Percentiles rank a stretch among this genome's conserved stretches.
Conservation (phyloP, 139 green algal species). For the Chlamydomonas schloesseri region DNA sequence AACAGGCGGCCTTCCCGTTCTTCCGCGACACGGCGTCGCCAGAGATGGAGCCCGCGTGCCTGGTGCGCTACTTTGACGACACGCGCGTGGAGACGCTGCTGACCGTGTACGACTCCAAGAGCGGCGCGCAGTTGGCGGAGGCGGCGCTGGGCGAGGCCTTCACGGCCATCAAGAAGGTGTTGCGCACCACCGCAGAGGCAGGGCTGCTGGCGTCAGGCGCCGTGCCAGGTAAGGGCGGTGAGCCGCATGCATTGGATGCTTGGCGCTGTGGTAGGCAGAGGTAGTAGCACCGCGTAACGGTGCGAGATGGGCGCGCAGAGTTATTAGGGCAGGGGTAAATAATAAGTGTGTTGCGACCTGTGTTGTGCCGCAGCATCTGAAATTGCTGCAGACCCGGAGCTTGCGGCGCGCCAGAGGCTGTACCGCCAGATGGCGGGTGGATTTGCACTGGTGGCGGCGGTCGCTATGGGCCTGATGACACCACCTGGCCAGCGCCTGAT, state of each 20-base stretch:
- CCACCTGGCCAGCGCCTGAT: slow-evolving; percentile 25
- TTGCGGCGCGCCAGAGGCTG: background rate
- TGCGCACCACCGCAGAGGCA: background rate
- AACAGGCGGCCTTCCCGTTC: slow-evolving; percentile 60
- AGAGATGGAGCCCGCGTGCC: background rate
- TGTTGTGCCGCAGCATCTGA: no score
- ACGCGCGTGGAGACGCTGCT: slow-evolving; percentile 55
- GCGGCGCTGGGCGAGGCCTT: slow-evolving; percentile 22
- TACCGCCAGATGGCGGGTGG: background rate
- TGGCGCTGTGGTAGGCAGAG: no score
- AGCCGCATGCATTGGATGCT: background rate
- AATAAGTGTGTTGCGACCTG: background rate
- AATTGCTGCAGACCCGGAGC: background rate
- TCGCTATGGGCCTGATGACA: slow-evolving; percentile 4
- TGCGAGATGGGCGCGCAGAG: no score
- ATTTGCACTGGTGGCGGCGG: background rate
- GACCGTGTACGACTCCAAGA: slow-evolving; percentile 52
- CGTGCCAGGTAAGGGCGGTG: background rate
- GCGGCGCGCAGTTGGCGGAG: slow-evolving; percentile 35
- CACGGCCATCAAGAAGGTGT: slow-evolving; percentile 4
- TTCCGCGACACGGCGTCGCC: slow-evolving; percentile 56
- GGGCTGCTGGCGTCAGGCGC: background rate
- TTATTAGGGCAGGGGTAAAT: no score
- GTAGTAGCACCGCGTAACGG: no score
- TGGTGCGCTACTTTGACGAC: slow-evolving; percentile 73